A percentile compares a stretch with the other conserved stretches of the same genome.
phyloP scores from a whole-genome alignment of 2,329 filamentous ascomycete species.

The Cytospora chrysosperma region DNA sequence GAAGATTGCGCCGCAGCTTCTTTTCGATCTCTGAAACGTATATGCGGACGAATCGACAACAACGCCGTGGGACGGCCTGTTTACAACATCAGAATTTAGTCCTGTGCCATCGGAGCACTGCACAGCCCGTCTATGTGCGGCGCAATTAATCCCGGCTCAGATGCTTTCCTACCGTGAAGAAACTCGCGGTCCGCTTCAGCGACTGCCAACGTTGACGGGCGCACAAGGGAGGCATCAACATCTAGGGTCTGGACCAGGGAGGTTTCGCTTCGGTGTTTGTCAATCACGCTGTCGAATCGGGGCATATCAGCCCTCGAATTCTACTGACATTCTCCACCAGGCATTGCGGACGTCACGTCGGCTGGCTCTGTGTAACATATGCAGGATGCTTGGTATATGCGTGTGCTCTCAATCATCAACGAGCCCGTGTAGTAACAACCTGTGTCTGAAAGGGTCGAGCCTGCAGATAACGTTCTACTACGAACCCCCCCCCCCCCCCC shows the following conservation, averaged over 20 bases:
- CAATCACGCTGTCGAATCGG: background rate
- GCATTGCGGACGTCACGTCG: background rate
- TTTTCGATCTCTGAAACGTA: conserved; percentile 72
- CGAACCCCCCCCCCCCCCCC: too few relatives aligned
- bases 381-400: background rate
- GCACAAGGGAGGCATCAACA: background rate
- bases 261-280: background rate
- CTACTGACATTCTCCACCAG: background rate
- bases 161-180: background rate
- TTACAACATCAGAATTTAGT: background rate
- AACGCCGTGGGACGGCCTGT: background rate
- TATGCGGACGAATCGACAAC: background rate
- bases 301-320: background rate
- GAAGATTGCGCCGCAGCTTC: conserved; percentile 78
- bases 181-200: background rate
- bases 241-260: too few relatives aligned
- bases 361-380: background rate
- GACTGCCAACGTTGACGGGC: background rate
- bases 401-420: too few relatives aligned
- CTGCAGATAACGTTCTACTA: background rate
- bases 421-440: background rate
- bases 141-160: background rate
- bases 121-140: background rate
- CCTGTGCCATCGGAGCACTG: background rate
- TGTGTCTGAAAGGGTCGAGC: background rate